phyloP scores from a whole-genome alignment of 1,139 yeast species.

The Debaryomyces udenii region DNA sequence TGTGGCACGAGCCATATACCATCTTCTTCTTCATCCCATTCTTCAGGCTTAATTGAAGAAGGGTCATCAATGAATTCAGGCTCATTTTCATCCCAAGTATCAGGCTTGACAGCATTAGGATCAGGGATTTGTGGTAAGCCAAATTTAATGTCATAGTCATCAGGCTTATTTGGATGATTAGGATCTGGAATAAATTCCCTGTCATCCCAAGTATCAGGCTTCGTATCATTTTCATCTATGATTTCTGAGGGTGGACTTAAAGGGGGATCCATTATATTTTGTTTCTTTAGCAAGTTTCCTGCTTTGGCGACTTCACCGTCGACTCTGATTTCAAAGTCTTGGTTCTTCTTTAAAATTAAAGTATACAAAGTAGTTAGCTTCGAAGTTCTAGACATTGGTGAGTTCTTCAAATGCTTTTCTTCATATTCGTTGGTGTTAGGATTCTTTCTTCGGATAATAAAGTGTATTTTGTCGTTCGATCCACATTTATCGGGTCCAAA shows the following conservation, averaged over 20 bases:
- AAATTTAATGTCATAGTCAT: constrained; percentile 72
- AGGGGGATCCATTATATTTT: constrained; percentile 58
- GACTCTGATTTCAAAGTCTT: constrained; percentile 75
- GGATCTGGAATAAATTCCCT: constrained; percentile 66
- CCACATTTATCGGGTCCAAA: constrained; percentile 97
- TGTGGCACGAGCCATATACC: constrained; percentile 79
- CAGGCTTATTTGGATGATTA: constrained; percentile 62
- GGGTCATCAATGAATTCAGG: constrained; percentile 67
- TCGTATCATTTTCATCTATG: constrained; percentile 59
- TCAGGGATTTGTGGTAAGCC: constrained; percentile 65
- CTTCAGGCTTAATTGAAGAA: constrained; percentile 62
- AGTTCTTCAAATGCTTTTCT: constrained; percentile 67
- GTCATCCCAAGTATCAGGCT: constrained; percentile 86
- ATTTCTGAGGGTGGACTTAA: constrained; percentile 66
- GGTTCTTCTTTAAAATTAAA: constrained; percentile 62
- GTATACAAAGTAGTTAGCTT: constrained; percentile 73
- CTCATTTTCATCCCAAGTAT: constrained; percentile 73
- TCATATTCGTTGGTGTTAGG: constrained; percentile 59
- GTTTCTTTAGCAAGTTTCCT: constrained; percentile 61
- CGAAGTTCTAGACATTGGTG: constrained; percentile 67
- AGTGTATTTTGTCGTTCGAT: constrained; percentile 72
- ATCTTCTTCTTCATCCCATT: constrained; percentile 88
- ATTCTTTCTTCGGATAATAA: constrained; percentile 64
- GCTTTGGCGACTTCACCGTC: constrained; percentile 74
- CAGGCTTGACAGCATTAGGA: constrained; percentile 68